Evolutionary conservation across 2,329 filamentous ascomycete species (phyloP).

Genomic region (Colletotrichum salicis): DNA sequence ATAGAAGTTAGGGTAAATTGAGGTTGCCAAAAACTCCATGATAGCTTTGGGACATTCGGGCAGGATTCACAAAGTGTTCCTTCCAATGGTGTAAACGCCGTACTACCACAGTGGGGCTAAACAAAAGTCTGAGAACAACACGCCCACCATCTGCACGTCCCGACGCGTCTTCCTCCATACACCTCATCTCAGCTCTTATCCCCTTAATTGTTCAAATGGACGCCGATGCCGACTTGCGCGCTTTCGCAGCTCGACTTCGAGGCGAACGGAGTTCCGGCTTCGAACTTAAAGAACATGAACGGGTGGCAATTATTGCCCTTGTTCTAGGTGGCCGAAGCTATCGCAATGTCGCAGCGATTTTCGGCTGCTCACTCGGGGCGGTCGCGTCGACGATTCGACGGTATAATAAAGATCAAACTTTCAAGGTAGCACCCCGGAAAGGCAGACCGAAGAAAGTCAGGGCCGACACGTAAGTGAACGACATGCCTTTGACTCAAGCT

Average conservation of each 20-base stretch:
- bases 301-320: background rate
- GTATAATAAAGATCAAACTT: background rate
- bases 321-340: background rate
- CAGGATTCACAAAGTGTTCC: background rate
- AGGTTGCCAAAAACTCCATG: background rate
- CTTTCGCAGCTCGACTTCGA: background rate
- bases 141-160: background rate
- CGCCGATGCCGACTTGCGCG: background rate
- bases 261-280: background rate
- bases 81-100: background rate
- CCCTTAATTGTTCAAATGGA: background rate
- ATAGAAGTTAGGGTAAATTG: no score
- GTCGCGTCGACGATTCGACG: background rate
- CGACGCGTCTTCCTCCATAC: background rate
- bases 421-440: background rate
- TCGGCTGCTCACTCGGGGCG: background rate
- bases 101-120: no score
- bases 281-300: background rate
- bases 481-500: no score
- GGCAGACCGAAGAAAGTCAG: background rate
- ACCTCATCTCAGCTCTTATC: background rate
- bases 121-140: background rate
- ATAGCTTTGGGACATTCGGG: background rate
- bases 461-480: background rate
- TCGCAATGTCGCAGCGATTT: background rate